Conservation (phyloP, 805 yeast genomes). For the Saccharomycopsis capsularis region DNA sequence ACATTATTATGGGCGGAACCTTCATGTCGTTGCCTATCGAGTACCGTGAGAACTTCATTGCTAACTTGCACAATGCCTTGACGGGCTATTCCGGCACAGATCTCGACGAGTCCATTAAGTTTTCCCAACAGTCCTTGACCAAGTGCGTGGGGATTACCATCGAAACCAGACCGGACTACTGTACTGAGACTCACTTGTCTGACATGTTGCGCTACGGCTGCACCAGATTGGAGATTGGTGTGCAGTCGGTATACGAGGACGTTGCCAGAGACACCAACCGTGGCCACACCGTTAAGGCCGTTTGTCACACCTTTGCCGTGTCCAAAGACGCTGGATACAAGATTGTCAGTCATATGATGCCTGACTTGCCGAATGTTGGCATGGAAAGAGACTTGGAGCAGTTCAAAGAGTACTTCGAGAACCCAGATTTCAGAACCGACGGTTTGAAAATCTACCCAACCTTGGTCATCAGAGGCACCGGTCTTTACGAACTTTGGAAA, state of each 20-base stretch:
- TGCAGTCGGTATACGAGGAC: conserved; percentile 94
- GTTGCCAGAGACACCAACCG: conserved; percentile 97
- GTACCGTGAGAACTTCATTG: conserved; percentile 83
- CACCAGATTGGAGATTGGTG: conserved; percentile 94
- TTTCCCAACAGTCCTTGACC: conserved; percentile 89
- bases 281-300: conserved; percentile 95
- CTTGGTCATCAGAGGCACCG: conserved; percentile 94
- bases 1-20: conserved; percentile 98
- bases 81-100: conserved; percentile 86
- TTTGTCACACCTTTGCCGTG: conserved; percentile 87
- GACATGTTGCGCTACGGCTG: conserved; percentile 97
- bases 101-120: conserved; percentile 82
- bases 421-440: conserved; percentile 94
- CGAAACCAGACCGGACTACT: conserved; percentile 97
- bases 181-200: conserved; percentile 89
- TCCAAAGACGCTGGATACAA: conserved; percentile 99
- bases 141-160: conserved; percentile 98
- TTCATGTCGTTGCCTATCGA: conserved; percentile 91
- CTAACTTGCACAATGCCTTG: conserved; percentile 87
- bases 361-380: conserved; percentile 96
- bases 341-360: conserved; percentile 99
- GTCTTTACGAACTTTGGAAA: conserved; percentile 95
- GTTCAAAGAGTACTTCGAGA: conserved; percentile 92
- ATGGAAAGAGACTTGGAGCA: conserved; percentile 97
- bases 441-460: conserved; percentile 96